These are phyloP conservation scores for Exophiala sp. DNA, from an alignment of 2,329 filamentous ascomycete species.

Conservation along the genomic window DNA sequence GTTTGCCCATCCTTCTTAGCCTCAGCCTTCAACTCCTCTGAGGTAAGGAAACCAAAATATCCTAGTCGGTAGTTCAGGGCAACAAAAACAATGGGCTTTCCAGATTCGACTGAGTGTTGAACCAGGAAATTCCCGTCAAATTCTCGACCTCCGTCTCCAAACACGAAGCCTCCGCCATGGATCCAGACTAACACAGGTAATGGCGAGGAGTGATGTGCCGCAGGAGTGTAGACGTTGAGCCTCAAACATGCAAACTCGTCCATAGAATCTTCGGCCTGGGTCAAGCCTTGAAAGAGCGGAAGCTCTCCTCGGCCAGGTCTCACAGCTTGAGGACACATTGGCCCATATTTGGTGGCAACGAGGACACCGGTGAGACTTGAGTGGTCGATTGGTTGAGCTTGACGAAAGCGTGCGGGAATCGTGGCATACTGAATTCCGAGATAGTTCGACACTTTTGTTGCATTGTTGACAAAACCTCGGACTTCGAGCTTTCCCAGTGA, in stretches of 20 bases:
- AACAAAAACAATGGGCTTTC: constrained; percentile 31
- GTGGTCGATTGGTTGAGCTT: constrained; percentile 34
- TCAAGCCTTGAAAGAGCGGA: constrained; percentile 11
- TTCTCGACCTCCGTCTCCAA: constrained; percentile 20
- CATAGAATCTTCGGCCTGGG: constrained; percentile 28
- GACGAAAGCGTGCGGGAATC: constrained; percentile 29
- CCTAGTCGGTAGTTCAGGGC: constrained; percentile 32
- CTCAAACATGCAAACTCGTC: constrained; percentile 30
- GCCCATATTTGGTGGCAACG: constrained; percentile 35
- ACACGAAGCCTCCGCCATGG: constrained; percentile 24
- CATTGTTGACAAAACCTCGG: constrained; percentile 10
- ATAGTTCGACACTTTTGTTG: constrained; percentile 32
- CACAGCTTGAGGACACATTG: constrained; percentile 26
- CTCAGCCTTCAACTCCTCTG: constrained; percentile 45
- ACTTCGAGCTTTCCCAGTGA: constrained; percentile 2
- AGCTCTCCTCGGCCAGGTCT: constrained; percentile 16
- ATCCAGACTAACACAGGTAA: constrained; percentile 23
- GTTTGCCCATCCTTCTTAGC: constrained; percentile 36
- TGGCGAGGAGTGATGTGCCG: constrained; percentile 6
- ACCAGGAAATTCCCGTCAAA: constrained; percentile 17
- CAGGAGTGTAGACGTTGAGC: constrained; percentile 30
- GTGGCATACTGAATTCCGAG: constrained; percentile 39
- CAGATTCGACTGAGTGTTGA: constrained; percentile 13
- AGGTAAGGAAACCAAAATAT: constrained; percentile 42
- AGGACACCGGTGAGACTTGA: constrained; percentile 27